phyloP scores from a whole-genome alignment of 2,329 filamentous ascomycete genomes.

The Hyphodiscus sp. region DNA sequence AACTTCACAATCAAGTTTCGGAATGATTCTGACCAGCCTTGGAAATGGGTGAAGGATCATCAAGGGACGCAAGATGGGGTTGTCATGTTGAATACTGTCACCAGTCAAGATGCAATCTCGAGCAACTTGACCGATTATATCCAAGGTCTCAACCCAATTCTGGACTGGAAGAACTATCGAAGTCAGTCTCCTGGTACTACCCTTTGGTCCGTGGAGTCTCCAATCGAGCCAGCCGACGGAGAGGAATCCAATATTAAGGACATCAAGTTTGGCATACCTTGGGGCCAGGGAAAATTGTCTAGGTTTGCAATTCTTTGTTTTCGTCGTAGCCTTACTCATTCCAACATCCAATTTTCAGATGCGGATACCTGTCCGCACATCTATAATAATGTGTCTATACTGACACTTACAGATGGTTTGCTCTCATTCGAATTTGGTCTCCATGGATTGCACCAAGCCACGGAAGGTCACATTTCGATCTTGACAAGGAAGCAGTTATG shows the following conservation, averaged over 20 bases:
- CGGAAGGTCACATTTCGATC: slow-evolving; percentile 56
- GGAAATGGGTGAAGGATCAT: slow-evolving; percentile 66
- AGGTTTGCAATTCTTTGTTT: slow-evolving; percentile 19
- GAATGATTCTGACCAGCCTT: slow-evolving; percentile 42
- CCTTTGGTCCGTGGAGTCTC: slow-evolving; percentile 62
- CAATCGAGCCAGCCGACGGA: slow-evolving; percentile 48
- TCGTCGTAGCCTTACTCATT: not conserved
- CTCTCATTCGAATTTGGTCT: slow-evolving; percentile 69
- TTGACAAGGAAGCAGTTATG: slow-evolving; percentile 73
- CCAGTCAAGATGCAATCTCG: slow-evolving; percentile 20
- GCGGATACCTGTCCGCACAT: not conserved
- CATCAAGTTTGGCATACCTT: slow-evolving; percentile 28
- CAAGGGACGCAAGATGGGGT: slow-evolving; percentile 57
- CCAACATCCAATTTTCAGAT: not conserved
- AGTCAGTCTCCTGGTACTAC: slow-evolving; percentile 63
- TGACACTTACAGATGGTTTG: slow-evolving; percentile 59
- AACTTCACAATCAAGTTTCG: slow-evolving; percentile 70
- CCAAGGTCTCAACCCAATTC: slow-evolving; percentile 46
- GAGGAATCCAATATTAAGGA: slow-evolving; percentile 49
- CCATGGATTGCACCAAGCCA: slow-evolving; percentile 90
- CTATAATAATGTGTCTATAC: slow-evolving; percentile 1
- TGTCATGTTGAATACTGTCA: slow-evolving; percentile 44
- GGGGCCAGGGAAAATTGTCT: slow-evolving; percentile 27
- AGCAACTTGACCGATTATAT: slow-evolving; percentile 42
- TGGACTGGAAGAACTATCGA: slow-evolving; percentile 45